phyloP scores from a whole-genome alignment of 495 filamentous ascomycete genomes.

The Collariella sp. region DNA sequence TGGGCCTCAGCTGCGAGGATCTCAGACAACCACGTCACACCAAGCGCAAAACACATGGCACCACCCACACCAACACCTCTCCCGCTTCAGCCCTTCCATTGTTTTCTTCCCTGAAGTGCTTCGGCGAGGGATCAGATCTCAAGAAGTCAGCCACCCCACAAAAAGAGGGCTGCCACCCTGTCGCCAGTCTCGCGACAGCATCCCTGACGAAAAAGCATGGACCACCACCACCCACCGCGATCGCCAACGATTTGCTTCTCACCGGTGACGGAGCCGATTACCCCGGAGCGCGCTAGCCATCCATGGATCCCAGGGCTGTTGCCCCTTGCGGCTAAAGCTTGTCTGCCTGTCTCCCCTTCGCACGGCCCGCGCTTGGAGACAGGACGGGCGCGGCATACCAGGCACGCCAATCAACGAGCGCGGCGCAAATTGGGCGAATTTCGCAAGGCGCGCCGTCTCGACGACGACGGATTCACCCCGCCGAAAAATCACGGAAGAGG shows the following conservation, averaged over 20 bases:
- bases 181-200: not conserved
- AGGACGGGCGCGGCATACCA: conserved; percentile 5
- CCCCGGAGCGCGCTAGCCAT: conserved; percentile 4
- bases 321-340: not conserved
- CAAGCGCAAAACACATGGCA: no score
- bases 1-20: not conserved
- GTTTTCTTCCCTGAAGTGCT: no score
- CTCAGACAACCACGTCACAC: no score
- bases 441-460: conserved; percentile 11
- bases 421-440: conserved; percentile 20
- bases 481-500: not conserved
- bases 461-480: not conserved
- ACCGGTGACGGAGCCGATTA: not conserved
- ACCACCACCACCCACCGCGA: no score
- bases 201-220: not conserved
- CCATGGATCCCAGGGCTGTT: not conserved
- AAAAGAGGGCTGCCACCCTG: not conserved
- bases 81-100: no score
- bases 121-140: no score
- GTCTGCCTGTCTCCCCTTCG: not conserved
- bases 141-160: no score
- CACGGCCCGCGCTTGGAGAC: not conserved
- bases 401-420: conserved; percentile 15
- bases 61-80: no score
- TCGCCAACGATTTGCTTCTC: conserved; percentile 1